Percentiles rank a stretch among this genome's conserved stretches.
phyloP scores from a whole-genome alignment of 2,329 filamentous ascomycete genomes.

The Colletotrichum karsti region DNA sequence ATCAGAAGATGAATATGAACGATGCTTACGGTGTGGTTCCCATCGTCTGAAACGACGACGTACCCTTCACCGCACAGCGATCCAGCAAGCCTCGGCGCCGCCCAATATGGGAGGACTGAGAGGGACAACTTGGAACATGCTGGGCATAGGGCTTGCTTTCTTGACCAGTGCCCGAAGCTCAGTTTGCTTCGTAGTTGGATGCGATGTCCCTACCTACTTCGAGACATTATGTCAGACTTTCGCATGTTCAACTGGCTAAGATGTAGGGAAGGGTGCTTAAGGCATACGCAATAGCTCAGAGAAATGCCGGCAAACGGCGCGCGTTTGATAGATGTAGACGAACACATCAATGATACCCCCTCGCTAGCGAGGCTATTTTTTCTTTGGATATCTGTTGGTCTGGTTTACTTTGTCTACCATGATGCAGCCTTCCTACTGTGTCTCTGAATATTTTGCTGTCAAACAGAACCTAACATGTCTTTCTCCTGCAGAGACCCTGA shows the following conservation, averaged over 20 bases:
- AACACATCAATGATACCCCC: slow-evolving; percentile 23
- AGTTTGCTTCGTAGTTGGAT: too few relatives aligned
- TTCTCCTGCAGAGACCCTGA: neutral
- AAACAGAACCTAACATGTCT: neutral
- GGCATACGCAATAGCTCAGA: neutral
- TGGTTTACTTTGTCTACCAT: neutral
- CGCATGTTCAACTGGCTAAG: too few relatives aligned
- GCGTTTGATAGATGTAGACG: slow-evolving; percentile 1
- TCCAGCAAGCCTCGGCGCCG: too few relatives aligned
- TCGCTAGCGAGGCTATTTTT: slow-evolving; percentile 1
- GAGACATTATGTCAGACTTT: too few relatives aligned
- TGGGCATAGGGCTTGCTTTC: too few relatives aligned
- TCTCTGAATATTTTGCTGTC: neutral
- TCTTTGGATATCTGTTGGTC: neutral
- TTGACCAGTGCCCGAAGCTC: too few relatives aligned
- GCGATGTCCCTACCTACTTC: too few relatives aligned
- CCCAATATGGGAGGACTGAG: too few relatives aligned
- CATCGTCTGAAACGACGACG: neutral
- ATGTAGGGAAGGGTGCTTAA: too few relatives aligned
- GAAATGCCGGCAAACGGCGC: neutral
- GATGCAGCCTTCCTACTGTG: neutral
- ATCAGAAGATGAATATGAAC: neutral
- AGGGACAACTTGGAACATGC: neutral
- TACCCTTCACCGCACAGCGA: too few relatives aligned
- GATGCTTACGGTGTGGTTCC: neutral